A percentile compares a stretch with the other conserved stretches of the same genome.
phyloP scores from a whole-genome alignment of 371 early-diverging fungal species.

The Parasitella parasitica region DNA sequence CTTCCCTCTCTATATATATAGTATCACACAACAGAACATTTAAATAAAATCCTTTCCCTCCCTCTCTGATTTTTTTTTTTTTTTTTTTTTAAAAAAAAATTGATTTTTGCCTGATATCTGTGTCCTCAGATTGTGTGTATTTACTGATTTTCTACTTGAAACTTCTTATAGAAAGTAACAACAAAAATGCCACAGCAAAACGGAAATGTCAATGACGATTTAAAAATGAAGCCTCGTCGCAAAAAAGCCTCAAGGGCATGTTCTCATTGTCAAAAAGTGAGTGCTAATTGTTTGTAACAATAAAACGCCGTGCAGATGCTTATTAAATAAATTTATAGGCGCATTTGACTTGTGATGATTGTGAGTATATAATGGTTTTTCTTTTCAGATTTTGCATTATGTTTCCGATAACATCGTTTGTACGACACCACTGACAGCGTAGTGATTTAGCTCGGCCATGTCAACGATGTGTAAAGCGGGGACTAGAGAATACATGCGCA shows the following conservation, averaged over 20 bases:
- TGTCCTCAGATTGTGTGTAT: too few species aligned
- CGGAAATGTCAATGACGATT: background rate
- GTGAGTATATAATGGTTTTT: constrained; percentile 36
- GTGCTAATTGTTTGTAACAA: too few species aligned
- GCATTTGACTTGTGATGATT: constrained; percentile 61
- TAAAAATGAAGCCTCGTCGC: background rate
- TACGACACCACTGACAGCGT: background rate
- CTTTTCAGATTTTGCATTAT: background rate
- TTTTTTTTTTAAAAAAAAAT: background rate
- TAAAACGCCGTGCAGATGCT: too few species aligned
- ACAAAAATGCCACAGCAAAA: background rate
- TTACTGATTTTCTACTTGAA: too few species aligned
- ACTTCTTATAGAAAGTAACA: too few species aligned
- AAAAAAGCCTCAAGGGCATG: constrained; percentile 32
- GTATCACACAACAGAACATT: background rate
- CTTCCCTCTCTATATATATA: background rate
- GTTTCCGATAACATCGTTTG: background rate
- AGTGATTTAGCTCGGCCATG: constrained; percentile 66
- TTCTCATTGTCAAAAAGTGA: constrained; percentile 49
- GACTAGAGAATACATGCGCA: constrained; percentile 62
- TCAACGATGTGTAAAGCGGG: constrained; percentile 73
- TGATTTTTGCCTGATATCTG: background rate
- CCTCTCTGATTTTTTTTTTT: background rate
- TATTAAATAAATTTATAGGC: constrained; percentile 23
- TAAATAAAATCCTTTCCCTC: background rate